Conservation (phyloP, 2,329 filamentous ascomycete species). For the Capronia epimyces region DNA sequence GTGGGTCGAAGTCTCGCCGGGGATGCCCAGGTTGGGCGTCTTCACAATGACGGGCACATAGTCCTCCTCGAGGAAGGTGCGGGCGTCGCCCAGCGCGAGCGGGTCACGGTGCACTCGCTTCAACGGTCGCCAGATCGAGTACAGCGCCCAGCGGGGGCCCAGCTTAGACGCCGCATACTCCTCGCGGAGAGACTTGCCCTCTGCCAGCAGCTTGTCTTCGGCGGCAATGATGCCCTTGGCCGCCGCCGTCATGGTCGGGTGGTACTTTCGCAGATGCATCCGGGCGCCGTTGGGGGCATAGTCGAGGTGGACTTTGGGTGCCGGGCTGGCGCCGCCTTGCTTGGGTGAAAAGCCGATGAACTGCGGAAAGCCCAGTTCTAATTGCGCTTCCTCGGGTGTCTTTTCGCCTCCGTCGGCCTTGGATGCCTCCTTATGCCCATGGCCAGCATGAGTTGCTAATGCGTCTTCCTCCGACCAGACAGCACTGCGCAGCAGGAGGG, state of each 20-base stretch:
- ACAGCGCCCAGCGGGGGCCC: constrained; percentile 26
- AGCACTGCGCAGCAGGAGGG: constrained; percentile 27
- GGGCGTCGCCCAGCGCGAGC: constrained; percentile 22
- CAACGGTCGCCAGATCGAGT: constrained; percentile 27
- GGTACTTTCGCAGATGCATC: constrained; percentile 30
- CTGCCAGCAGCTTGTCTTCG: constrained; percentile 34
- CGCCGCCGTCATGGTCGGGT: constrained; percentile 23
- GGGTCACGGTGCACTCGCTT: constrained; percentile 25
- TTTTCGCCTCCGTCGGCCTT: constrained; percentile 2
- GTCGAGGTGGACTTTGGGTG: constrained; percentile 32
- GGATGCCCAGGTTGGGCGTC: constrained; percentile 20
- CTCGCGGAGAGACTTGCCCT: constrained; percentile 20
- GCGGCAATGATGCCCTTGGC: constrained; percentile 28
- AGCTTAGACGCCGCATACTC: constrained; percentile 15
- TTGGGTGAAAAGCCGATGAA: constrained; percentile 29
- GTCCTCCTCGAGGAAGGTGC: constrained; percentile 22
- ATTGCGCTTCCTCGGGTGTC: constrained; percentile 19
- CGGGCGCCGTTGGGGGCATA: constrained; percentile 31
- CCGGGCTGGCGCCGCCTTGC: constrained; percentile 27
- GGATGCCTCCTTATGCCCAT: constrained; percentile 9
- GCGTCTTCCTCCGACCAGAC: constrained; percentile 29
- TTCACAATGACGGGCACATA: constrained; percentile 23
- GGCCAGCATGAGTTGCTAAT: constrained; percentile 24
- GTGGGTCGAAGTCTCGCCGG: constrained; percentile 13
- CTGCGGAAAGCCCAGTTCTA: constrained; percentile 25